Evolutionary conservation across 441 rosid species (phyloP).

Genomic region (Pelargonium fulgidum): DNA sequence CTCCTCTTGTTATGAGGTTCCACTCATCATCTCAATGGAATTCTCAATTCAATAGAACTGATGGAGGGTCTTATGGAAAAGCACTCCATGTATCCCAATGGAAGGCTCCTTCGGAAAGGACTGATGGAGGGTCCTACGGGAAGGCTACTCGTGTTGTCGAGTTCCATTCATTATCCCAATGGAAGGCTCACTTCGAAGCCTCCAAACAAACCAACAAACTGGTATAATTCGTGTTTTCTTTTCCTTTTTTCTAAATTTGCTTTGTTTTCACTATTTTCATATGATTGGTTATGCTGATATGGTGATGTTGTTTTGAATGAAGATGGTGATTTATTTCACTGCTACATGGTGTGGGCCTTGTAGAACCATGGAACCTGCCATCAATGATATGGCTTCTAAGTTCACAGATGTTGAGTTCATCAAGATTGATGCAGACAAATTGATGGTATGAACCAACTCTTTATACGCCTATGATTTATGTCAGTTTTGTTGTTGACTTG

Average conservation of each 20-base stretch:
- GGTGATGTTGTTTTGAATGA: background rate
- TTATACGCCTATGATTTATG: too few relatives aligned
- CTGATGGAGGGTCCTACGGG: background rate
- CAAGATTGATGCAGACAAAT: background rate
- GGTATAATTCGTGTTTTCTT: background rate
- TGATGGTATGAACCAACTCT: conserved; percentile 5
- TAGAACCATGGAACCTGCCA: conserved; percentile 10
- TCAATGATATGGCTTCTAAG: conserved; percentile 9
- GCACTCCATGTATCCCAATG: background rate
- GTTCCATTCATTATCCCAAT: background rate
- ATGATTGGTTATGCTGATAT: background rate
- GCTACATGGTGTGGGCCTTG: conserved; percentile 24
- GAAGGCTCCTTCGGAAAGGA: background rate
- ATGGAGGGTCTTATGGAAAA: background rate
- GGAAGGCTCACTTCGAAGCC: background rate
- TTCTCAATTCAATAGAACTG: background rate
- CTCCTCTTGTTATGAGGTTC: background rate
- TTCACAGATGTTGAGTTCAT: conserved; percentile 15
- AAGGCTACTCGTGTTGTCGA: background rate
- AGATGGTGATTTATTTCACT: conserved; percentile 22
- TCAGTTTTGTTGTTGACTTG: too few relatives aligned
- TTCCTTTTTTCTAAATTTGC: background rate
- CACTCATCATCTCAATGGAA: background rate
- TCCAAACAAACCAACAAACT: background rate
- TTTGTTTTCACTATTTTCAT: background rate